These are phyloP conservation scores for Tolypocladium ophioglossoides DNA, from an alignment of 2,329 filamentous ascomycete genomes.

Conservation along the genomic window DNA sequence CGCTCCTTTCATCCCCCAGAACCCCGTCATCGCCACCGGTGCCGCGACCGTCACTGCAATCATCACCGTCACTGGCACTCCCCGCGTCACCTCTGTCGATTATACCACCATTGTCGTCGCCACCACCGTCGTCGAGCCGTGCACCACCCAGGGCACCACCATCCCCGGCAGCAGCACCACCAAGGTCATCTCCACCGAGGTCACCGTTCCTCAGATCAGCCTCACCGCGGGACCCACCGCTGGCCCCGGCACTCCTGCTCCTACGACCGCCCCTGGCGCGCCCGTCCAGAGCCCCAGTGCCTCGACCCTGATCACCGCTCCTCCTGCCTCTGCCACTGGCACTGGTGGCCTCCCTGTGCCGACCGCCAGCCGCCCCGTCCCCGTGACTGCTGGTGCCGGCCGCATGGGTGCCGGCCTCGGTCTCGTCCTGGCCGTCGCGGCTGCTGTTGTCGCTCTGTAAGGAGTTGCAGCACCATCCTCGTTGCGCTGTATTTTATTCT, in stretches of 20 bases:
- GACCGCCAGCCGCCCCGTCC: slow-evolving; percentile 21
- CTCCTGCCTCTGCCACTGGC: slow-evolving; percentile 17
- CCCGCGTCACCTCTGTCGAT: slow-evolving; percentile 36
- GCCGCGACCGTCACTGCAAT: slow-evolving; percentile 55
- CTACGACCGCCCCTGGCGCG: slow-evolving; percentile 10
- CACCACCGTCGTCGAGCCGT: slow-evolving; percentile 31
- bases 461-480: background rate
- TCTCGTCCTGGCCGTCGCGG: slow-evolving; percentile 33
- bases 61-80: slow-evolving; percentile 41
- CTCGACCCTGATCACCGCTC: background rate
- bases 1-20: slow-evolving; percentile 58
- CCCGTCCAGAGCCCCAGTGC: slow-evolving; percentile 8
- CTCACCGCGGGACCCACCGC: slow-evolving; percentile 27
- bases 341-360: slow-evolving; percentile 23
- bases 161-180: slow-evolving; percentile 28
- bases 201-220: slow-evolving; percentile 43
- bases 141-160: background rate
- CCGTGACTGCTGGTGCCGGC: slow-evolving; percentile 28
- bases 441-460: slow-evolving; percentile 37
- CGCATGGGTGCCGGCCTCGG: slow-evolving; percentile 33
- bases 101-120: slow-evolving; percentile 41
- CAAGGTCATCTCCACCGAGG: slow-evolving; percentile 36
- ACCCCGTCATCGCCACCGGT: slow-evolving; percentile 77
- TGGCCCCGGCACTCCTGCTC: slow-evolving; percentile 8
- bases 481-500: slow-evolving; percentile 1